These are phyloP conservation scores for Sporothrix pallida DNA, from an alignment of 2,329 filamentous ascomycete genomes.

Conservation along the genomic window DNA sequence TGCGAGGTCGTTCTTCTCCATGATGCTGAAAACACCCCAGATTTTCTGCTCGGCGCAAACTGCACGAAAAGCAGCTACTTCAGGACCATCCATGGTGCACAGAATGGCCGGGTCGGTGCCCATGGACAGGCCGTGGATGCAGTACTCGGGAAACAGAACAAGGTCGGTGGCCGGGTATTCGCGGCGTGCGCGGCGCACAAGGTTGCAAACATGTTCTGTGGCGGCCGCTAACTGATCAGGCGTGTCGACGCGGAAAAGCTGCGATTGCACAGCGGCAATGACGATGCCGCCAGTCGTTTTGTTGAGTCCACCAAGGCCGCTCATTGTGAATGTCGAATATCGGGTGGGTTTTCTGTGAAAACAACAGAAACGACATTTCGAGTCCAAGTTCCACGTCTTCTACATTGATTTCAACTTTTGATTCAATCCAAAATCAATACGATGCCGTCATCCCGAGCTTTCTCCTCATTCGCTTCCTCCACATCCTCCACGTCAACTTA, in stretches of 20 bases:
- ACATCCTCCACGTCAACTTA: slow-evolving; percentile 3
- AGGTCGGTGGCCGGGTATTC: slow-evolving; percentile 31
- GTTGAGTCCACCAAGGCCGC: slow-evolving; percentile 33
- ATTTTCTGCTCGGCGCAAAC: slow-evolving; percentile 29
- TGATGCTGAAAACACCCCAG: slow-evolving; percentile 34
- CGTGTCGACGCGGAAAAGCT: slow-evolving; percentile 32
- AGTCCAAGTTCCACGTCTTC: too few relatives aligned
- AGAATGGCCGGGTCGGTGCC: slow-evolving; percentile 23
- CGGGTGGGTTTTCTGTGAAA: background rate
- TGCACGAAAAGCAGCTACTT: slow-evolving; percentile 28
- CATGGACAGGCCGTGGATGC: slow-evolving; percentile 32
- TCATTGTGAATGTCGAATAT: slow-evolving; percentile 10
- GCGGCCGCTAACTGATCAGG: slow-evolving; percentile 1
- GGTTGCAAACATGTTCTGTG: slow-evolving; percentile 24
- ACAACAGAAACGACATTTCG: too few relatives aligned
- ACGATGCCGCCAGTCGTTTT: slow-evolving; percentile 32
- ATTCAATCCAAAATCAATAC: background rate
- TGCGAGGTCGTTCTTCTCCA: slow-evolving; percentile 14
- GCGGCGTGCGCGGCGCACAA: slow-evolving; percentile 29
- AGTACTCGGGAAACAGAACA: slow-evolving; percentile 32
- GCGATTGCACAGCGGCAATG: slow-evolving; percentile 30
- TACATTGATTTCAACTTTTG: too few relatives aligned
- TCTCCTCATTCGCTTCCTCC: background rate
- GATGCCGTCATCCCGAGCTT: background rate
- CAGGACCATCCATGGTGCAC: slow-evolving; percentile 31